Conservation (phyloP, 2,329 filamentous ascomycete species). For the Shiraia sp. region DNA sequence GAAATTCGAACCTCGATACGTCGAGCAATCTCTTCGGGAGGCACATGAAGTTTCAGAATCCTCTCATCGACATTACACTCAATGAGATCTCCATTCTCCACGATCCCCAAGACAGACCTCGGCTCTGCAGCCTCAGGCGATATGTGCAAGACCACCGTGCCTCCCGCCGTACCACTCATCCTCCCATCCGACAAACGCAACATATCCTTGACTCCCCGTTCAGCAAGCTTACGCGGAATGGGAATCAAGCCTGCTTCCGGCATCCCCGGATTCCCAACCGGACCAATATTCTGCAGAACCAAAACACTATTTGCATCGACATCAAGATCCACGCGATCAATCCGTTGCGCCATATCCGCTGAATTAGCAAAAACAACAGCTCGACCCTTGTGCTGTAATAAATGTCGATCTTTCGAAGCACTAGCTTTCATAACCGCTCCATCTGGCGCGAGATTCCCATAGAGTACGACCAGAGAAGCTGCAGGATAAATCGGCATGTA, state of each 20-base stretch:
- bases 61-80: slow-evolving; percentile 51
- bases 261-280: slow-evolving; percentile 89
- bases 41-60: slow-evolving; percentile 47
- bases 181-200: slow-evolving; percentile 58
- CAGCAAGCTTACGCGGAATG: slow-evolving; percentile 67
- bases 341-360: slow-evolving; percentile 70
- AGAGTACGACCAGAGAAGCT: slow-evolving; percentile 82
- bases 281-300: slow-evolving; percentile 87
- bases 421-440: slow-evolving; percentile 93
- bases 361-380: slow-evolving; percentile 85
- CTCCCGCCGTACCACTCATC: slow-evolving; percentile 61
- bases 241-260: slow-evolving; percentile 86
- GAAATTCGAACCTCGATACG: slow-evolving; percentile 42
- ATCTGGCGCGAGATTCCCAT: slow-evolving; percentile 81
- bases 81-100: slow-evolving; percentile 54
- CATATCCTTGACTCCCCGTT: slow-evolving; percentile 57
- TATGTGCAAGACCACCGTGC: slow-evolving; percentile 59
- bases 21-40: slow-evolving; percentile 46
- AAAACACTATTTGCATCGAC: slow-evolving; percentile 79
- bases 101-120: slow-evolving; percentile 54
- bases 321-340: slow-evolving; percentile 69
- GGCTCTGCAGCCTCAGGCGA: slow-evolving; percentile 56
- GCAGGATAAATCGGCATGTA: slow-evolving; percentile 78
- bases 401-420: slow-evolving; percentile 74
- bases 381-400: slow-evolving; percentile 73